phyloP scores from a whole-genome alignment of 108 stramenopile species.

The Fragilaria crotonensis region DNA sequence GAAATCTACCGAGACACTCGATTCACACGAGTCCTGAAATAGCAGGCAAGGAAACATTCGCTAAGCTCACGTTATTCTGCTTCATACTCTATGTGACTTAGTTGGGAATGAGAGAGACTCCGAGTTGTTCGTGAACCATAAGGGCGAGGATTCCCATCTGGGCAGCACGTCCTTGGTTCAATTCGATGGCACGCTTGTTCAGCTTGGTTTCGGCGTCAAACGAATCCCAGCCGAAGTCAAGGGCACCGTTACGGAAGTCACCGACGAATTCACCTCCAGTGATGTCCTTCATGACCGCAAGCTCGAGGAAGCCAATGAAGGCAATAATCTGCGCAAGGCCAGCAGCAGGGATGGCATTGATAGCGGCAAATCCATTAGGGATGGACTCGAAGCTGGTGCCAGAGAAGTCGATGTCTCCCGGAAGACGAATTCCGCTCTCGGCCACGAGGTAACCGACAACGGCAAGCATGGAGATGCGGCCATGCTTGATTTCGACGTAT shows the following conservation, averaged over 20 bases:
- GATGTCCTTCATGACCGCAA: no score
- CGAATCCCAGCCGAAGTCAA: constrained; percentile 71
- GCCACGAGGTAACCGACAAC: constrained; percentile 42
- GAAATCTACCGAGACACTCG: no score
- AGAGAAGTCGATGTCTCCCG: constrained; percentile 41
- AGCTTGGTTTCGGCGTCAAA: constrained; percentile 43
- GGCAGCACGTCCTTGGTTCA: no score
- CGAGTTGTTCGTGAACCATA: constrained; percentile 82
- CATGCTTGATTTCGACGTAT: constrained; percentile 59
- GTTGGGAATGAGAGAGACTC: constrained; percentile 47
- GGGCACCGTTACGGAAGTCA: constrained; percentile 70
- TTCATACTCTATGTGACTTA: no score
- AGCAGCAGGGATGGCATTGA: constrained; percentile 50
- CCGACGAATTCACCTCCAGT: constrained; percentile 67
- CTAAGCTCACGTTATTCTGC: no score
- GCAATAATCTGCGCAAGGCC: no score
- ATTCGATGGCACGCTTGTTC: constrained; percentile 81
- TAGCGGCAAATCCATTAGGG: constrained; percentile 47
- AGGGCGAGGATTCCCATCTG: no score
- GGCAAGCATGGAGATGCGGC: constrained; percentile 63
- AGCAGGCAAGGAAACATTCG: no score
- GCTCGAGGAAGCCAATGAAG: constrained; percentile 69
- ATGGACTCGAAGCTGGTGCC: constrained; percentile 58
- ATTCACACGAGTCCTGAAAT: no score
- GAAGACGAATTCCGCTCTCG: constrained; percentile 23